Base-by-base conservation (phyloP, 164 flowering plant genomes). In the Chimonanthus praecox region DNA sequence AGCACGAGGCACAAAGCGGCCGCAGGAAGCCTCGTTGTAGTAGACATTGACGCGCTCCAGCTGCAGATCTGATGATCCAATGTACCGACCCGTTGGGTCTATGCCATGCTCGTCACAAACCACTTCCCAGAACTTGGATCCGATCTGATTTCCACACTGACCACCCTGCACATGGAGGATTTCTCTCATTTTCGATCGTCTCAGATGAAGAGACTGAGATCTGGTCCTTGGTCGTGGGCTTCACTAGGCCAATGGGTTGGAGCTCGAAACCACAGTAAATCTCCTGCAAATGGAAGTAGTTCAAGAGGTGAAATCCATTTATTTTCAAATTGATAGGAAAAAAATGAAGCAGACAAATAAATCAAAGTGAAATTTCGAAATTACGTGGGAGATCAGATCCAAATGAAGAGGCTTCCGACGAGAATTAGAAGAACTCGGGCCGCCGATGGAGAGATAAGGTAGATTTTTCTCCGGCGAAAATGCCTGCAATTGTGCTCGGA, bases 91-190 rank as follows among this genome's bases (percentile, higher is more conserved):
- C 4, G 84, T 87, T 13, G 80, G 69, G 50, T 87, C 88, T 33
- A 87, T 82, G 46, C 88, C 88, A 77, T 84, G 88, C 75, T 86
- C 86, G 65, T 83, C 86, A 33, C 33, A 33, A 33, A 33, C 33
- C 33, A 33, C 33, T 33, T 33, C 33, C 33, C 33, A 33, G 33
- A 85, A 85, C 84, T 83, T 85, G 71, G 87, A 72, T 1, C 87
- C 88, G 75, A 86, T 86, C 79, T 86, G 88, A 84, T 86, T 86
- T 10, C 88, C 88, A 74, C 87, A 86, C 69, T 86, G 87, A 65
- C 88, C 90, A 1, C 33, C 33, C 33, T 33, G 33, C 33, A 33
- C 33, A 33, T 33, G 33, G 33, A 33, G 33, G 33, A 85, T 87
- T 71, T 84, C 90, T 51, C 90, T 80, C 87, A 85, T 85, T 65